Conservation (phyloP, 768 basidiomycete genomes). For the Fibroporia radiculosa region DNA sequence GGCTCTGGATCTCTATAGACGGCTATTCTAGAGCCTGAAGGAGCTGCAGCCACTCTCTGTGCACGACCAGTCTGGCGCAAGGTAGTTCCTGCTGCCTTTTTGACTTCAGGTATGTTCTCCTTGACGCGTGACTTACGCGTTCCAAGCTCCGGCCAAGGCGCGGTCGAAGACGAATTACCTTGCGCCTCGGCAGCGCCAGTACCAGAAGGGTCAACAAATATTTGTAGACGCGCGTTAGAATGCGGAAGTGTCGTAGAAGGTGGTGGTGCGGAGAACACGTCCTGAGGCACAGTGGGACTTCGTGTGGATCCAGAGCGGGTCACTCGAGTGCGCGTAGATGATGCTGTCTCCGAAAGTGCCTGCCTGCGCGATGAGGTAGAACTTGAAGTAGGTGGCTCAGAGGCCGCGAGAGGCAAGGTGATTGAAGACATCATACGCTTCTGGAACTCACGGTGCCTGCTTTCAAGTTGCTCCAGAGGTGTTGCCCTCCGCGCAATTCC, state of each 20-base stretch:
- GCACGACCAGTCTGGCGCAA: slow-evolving; percentile 50
- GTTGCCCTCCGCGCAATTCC: slow-evolving; percentile 79
- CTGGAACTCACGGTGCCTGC: slow-evolving; percentile 79
- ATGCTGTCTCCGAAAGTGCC: slow-evolving; percentile 38
- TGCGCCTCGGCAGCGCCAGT: slow-evolving; percentile 35
- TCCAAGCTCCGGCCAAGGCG: slow-evolving; percentile 65
- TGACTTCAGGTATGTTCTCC: slow-evolving; percentile 67
- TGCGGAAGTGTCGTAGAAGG: slow-evolving; percentile 26
- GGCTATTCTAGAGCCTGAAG: slow-evolving; percentile 48
- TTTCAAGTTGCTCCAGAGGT: slow-evolving; percentile 75
- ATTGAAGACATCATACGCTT: slow-evolving; percentile 73
- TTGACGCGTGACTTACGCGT: slow-evolving; percentile 74
- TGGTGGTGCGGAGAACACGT: slow-evolving; percentile 22
- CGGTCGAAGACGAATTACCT: slow-evolving; percentile 25
- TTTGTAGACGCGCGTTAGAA: slow-evolving; percentile 52
- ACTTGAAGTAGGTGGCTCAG: slow-evolving; percentile 26
- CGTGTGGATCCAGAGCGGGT: slow-evolving; percentile 22
- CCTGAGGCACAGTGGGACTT: slow-evolving; percentile 13
- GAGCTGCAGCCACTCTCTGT: slow-evolving; percentile 19
- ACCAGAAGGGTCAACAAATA: slow-evolving; percentile 69
- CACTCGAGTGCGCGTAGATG: slow-evolving; percentile 13
- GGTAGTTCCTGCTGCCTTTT: slow-evolving; percentile 61
- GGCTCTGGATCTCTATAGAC: slow-evolving; percentile 59
- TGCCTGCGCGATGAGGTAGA: slow-evolving; percentile 29
- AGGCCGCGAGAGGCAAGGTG: slow-evolving; percentile 28